These are phyloP conservation scores for Pseudonectria foliicola DNA, from an alignment of 2,329 filamentous ascomycete genomes.

Conservation along the genomic window DNA sequence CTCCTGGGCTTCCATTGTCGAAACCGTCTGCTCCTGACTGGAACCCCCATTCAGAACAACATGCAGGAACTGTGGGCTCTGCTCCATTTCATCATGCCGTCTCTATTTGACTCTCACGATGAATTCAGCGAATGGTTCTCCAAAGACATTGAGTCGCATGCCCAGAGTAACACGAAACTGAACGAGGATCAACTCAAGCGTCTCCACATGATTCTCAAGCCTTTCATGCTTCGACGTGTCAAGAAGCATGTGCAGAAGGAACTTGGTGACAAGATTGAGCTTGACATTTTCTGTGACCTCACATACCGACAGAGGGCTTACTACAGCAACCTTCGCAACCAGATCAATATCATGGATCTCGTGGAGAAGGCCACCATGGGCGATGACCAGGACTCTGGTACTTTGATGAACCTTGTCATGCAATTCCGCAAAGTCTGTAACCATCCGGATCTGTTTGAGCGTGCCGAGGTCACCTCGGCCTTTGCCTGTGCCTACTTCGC, in stretches of 20 bases:
- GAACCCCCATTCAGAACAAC: slow-evolving; percentile 98
- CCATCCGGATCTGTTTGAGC: slow-evolving; percentile 93
- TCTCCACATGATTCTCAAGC: slow-evolving; percentile 97
- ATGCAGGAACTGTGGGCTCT: slow-evolving; percentile 99
- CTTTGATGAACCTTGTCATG: slow-evolving; percentile 98
- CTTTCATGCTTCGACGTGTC: slow-evolving; percentile 98
- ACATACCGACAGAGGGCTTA: slow-evolving; percentile 93
- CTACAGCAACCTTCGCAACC: slow-evolving; percentile 87
- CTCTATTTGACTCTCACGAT: slow-evolving; percentile 88
- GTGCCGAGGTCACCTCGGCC: slow-evolving; percentile 83
- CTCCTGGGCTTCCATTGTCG: slow-evolving; percentile 90
- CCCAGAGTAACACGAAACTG: slow-evolving; percentile 97
- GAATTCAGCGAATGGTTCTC: slow-evolving; percentile 94
- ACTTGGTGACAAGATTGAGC: slow-evolving; percentile 95
- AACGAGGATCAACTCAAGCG: slow-evolving; percentile 97
- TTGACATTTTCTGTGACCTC: slow-evolving; percentile 92
- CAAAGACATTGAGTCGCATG: slow-evolving; percentile 95
- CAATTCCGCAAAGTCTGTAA: slow-evolving; percentile 99
- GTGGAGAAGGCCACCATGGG: slow-evolving; percentile 95
- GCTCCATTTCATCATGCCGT: slow-evolving; percentile 99
- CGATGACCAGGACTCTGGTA: slow-evolving; percentile 90
- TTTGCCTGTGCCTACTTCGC: slow-evolving; percentile 81
- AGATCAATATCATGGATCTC: slow-evolving; percentile 97
- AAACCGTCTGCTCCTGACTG: slow-evolving; percentile 86
- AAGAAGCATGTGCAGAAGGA: slow-evolving; percentile 99